A percentile compares a stretch with the other conserved stretches of the same genome.
These are phyloP conservation scores for Ichthyophthirius multifiliis DNA, from an alignment of 169 alveolate species.

Conservation along the genomic window DNA sequence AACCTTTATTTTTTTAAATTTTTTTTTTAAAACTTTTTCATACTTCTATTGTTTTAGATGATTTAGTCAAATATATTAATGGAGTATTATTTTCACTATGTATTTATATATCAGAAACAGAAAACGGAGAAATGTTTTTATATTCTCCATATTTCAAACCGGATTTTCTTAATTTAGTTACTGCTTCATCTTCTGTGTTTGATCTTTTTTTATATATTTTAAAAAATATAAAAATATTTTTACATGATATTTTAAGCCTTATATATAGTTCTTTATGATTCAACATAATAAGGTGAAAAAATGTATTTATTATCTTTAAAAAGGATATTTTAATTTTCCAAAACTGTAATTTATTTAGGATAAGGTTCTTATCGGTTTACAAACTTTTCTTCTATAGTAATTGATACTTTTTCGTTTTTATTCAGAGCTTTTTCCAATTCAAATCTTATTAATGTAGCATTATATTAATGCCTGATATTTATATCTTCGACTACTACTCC, in stretches of 20 bases:
- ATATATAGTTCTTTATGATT: constrained; percentile 13
- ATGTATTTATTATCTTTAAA: constrained; percentile 24
- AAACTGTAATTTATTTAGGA: constrained; percentile 30
- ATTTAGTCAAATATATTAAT: constrained; percentile 61
- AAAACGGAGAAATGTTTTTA: constrained; percentile 35
- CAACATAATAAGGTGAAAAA: constrained; percentile 28
- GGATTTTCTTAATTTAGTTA: constrained; percentile 36
- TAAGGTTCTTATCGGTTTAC: constrained; percentile 30
- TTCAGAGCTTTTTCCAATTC: not conserved
- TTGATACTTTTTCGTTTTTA: not conserved
- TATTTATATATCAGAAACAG: constrained; percentile 16
- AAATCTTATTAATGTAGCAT: constrained; percentile 28
- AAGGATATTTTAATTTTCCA: constrained; percentile 9
- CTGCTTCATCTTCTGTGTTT: constrained; percentile 21
- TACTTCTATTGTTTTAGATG: constrained; percentile 45
- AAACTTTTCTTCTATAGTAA: constrained; percentile 4
- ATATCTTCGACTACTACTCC: constrained; percentile 3
- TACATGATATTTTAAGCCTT: constrained; percentile 33
- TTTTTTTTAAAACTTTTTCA: not conserved
- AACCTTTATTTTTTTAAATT: constrained; percentile 38
- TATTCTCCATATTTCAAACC: constrained; percentile 60
- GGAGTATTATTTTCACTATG: constrained; percentile 58
- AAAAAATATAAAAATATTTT: not conserved
- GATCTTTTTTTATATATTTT: constrained; percentile 22
- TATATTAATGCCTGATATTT: constrained; percentile 7